Base-by-base conservation (phyloP, 768 basidiomycete species). In the Boletus bicolor region DNA sequence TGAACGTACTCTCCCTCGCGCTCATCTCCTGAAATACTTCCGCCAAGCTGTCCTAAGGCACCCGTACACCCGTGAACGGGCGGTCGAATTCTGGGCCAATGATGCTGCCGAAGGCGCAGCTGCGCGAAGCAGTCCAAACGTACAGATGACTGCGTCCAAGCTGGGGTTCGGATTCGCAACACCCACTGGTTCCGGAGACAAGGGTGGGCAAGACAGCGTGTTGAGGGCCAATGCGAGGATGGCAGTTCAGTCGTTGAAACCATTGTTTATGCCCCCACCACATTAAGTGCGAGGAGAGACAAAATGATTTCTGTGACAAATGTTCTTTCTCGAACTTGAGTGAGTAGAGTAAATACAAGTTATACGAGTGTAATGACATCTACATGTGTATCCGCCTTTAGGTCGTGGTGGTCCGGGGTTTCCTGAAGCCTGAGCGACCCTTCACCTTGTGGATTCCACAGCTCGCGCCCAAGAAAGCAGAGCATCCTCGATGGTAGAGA, bases 11-110 rank as follows among this genome's bases (percentile, higher is more conserved):
- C 64, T 83, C 3, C 72, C 76, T 15, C 76, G 81, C 0, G 67
- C 84, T 9, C 80, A 82, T 55, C 75, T 85, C 38, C 70, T 84
- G 54, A 82, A 82, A 62, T 81, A 83, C 61, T 73, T 79, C 2
- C 79, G 76, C 43, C 83, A 80, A 38, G 81, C 85, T 2, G 71
- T 82, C 28, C 76, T 84, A 77, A 81, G 88, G 35, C 63, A 74
- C 7, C 79, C 80, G 2, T 67, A 69, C 30, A 72, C 83, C 12
- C 78, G 82, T 9, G 72, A 71, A 10, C 77, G 76, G n/a, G 76
- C 79, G 0, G 65, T 63, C 1, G 69, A 70, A 49, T 87, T 83
- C 78, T 89, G 87, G 87, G 70, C 72, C 4, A 74, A 71, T 34
- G 79, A 87, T 63, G 77, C 77, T 44, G 68, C 67, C 24, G 81